Percentiles rank a stretch among this genome's conserved stretches.
These are phyloP conservation scores for Monoraphidium neglectum DNA, from an alignment of 139 green algal species.

Conservation along the genomic window DNA sequence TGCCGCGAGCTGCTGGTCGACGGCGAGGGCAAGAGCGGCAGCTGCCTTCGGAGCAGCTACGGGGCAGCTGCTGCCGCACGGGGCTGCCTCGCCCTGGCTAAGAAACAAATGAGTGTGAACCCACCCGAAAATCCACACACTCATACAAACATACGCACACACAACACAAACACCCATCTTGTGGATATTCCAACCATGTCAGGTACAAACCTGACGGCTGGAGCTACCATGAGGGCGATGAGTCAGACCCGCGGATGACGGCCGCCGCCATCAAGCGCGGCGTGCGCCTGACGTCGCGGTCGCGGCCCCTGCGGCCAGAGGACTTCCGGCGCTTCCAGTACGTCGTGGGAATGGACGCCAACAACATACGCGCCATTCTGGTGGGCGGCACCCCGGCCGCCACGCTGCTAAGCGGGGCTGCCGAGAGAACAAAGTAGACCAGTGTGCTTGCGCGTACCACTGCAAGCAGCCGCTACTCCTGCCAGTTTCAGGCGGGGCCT, in stretches of 20 bases:
- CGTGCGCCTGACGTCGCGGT: slow-evolving; percentile 83
- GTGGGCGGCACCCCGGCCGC: no score
- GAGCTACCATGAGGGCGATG: slow-evolving; percentile 87
- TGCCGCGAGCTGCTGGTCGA: slow-evolving; percentile 2
- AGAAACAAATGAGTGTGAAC: no score
- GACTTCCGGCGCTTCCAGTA: slow-evolving; percentile 88
- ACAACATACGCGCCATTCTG: slow-evolving; percentile 71
- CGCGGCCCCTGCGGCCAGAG: slow-evolving; percentile 77
- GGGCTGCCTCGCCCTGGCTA: no score
- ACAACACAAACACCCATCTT: neutral
- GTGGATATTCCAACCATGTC: neutral
- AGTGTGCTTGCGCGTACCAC: no score
- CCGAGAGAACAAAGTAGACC: no score
- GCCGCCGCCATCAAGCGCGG: slow-evolving; percentile 63
- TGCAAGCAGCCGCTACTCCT: no score
- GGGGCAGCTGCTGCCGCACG: no score
- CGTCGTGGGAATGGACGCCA: slow-evolving; percentile 87
- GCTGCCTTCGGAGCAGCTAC: no score
- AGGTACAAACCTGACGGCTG: slow-evolving; percentile 71
- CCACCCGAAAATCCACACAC: no score
- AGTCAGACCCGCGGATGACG: slow-evolving; percentile 85
- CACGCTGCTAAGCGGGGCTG: no score
- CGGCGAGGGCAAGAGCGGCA: neutral
- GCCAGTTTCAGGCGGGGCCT: no score
- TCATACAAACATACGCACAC: neutral